phyloP scores from a whole-genome alignment of 345 rosid species.

The Aurinia saxatilis region DNA sequence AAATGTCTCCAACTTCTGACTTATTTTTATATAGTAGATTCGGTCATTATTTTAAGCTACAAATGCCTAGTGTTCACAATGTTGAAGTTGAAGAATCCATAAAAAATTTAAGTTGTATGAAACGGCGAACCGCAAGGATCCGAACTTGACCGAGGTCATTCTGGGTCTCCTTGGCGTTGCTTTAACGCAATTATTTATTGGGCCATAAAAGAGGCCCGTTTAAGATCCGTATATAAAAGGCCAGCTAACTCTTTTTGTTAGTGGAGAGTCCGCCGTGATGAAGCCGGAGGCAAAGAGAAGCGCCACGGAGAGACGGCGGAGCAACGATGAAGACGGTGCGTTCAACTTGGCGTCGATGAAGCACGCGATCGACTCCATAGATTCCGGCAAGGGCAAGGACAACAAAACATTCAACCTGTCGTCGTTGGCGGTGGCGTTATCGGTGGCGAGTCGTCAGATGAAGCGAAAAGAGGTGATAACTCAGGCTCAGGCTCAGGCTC shows the following conservation, averaged over 20 bases:
- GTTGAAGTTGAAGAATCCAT: too few relatives aligned
- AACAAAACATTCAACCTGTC: neutral
- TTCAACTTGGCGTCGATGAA: slow-evolving; percentile 1
- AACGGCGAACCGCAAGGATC: too few relatives aligned
- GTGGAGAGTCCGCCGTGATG: neutral
- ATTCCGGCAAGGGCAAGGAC: neutral
- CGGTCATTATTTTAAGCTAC: too few relatives aligned
- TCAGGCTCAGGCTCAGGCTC: too few relatives aligned
- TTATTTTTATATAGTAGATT: too few relatives aligned
- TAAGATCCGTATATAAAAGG: neutral
- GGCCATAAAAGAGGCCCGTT: neutral
- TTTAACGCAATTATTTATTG: neutral
- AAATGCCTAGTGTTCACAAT: too few relatives aligned
- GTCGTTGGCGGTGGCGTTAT: slow-evolving; percentile 7
- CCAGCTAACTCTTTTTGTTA: neutral
- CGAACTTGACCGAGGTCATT: too few relatives aligned
- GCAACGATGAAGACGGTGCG: neutral
- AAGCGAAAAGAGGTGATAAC: neutral
- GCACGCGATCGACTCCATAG: slow-evolving; percentile 4
- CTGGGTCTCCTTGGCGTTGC: too few relatives aligned
- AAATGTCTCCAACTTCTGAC: slow-evolving; percentile 31
- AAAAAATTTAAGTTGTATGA: too few relatives aligned
- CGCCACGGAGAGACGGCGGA: neutral
- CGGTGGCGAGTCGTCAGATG: neutral
- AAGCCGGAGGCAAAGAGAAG: slow-evolving; percentile 5